Evolutionary conservation across 202 grass and related monocot species (phyloP), one percentile per base, ranked within the genome.

Genomic region (Musa balbisiana): DNA sequence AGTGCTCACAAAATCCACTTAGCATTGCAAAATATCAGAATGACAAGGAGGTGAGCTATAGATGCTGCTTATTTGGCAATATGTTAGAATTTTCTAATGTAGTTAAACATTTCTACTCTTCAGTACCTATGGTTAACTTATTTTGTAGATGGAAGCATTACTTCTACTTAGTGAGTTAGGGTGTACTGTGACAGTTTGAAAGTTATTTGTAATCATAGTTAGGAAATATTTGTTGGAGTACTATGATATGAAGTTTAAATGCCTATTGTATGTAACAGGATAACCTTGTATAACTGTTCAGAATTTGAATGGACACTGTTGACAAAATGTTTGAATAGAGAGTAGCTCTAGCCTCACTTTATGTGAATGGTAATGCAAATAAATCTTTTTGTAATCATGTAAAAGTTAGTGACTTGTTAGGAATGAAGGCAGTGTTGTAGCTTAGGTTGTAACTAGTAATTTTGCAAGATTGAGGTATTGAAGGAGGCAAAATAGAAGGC

Each of bases 11-110:
- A 84, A 99, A 99, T 71, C 95, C 95, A 51, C 81, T 94, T 12
- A 99, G 93, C 80, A 99, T 99, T 73, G 81, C 92, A 68, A 99
- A 99, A 64, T 99, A 99, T 83, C 95, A 99, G 75, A 91, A 99
- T 49, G 95, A 99, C 87, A 84, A 92, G 77, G 95, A 99, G 91
- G 95, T 99, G 86, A 63, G 55, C 82, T 55, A 53, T 43, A 64
- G 52, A 43, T 10, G 54, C 71, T n/a, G 53, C 20, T 43, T 19
- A 81, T 53, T 26, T 49, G 16, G 33, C 67, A 43, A 53, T 55
- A 10, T 0, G 19, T 76, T 5, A 22, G 53, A 62, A 19, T 52
- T 21, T 50, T 17, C 9, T 17, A 1, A 68, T 23, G 10, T 52
- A 33, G 82, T 51, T 65, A 43, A 43, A 6, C 73, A 56, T 25